Percentiles rank a stretch among this genome's conserved stretches.
These are phyloP conservation scores for Boletus sp. DNA, from an alignment of 768 basidiomycete species.

Conservation along the genomic window DNA sequence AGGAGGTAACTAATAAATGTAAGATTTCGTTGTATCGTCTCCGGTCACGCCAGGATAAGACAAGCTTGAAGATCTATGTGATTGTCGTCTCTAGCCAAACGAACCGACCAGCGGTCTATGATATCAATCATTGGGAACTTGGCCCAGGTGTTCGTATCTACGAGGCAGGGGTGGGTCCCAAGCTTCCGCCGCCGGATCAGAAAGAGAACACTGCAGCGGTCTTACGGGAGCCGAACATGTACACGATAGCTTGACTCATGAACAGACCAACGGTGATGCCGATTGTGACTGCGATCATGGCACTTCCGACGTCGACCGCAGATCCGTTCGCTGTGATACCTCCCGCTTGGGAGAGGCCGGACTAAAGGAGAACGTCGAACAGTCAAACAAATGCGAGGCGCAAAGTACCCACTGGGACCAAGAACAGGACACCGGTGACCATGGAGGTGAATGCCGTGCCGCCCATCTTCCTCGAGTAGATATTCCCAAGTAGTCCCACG, in stretches of 20 bases:
- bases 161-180: not conserved
- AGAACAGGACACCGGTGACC: slow-evolving; percentile 85
- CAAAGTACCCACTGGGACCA: slow-evolving; percentile 69
- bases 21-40: slow-evolving; percentile 1
- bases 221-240: slow-evolving; percentile 82
- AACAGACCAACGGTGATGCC: slow-evolving; percentile 89
- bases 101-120: slow-evolving; percentile 7
- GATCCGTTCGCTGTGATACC: slow-evolving; percentile 80
- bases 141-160: slow-evolving; percentile 4
- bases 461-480: slow-evolving; percentile 78
- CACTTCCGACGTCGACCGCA: slow-evolving; percentile 80
- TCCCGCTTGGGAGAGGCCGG: slow-evolving; percentile 82
- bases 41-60: not conserved
- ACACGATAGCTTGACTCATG: slow-evolving; percentile 84
- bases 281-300: slow-evolving; percentile 88
- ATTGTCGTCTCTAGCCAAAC: not conserved
- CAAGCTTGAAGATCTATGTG: not conserved
- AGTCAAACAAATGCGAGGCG: not conserved
- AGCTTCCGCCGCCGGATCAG: slow-evolving; percentile 31
- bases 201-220: slow-evolving; percentile 85
- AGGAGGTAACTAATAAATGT: slow-evolving; percentile 4
- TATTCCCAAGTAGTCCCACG: slow-evolving; percentile 73
- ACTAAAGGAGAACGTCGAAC: slow-evolving; percentile 41
- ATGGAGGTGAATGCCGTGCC: slow-evolving; percentile 89
- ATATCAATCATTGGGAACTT: not conserved